Evolutionary conservation across 2,329 filamentous ascomycete genomes (phyloP), one percentile per base, ranked within the genome.

Genomic region (Achaetomium macrosporum): DNA sequence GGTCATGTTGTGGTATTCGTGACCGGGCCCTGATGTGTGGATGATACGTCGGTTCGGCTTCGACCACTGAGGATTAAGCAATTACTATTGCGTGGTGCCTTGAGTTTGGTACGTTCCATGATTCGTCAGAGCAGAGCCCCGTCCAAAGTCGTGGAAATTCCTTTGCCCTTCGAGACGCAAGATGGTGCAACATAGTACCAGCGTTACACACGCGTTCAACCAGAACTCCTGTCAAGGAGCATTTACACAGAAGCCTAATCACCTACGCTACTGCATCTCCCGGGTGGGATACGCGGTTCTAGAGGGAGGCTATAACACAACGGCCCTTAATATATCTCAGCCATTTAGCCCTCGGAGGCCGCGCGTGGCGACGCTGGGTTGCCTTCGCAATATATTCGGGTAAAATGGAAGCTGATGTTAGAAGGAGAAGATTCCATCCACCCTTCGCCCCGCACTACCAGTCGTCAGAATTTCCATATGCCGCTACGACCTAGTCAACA

Each of bases 261-360:
- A n/a, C n/a, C n/a, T n/a, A n/a, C n/a, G n/a, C n/a, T n/a, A n/a
- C n/a, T n/a, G n/a, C n/a, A n/a, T n/a, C n/a, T n/a, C n/a, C n/a
- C n/a, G n/a, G n/a, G 9, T n/a, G 9, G 19, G 57, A 41, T 25
- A 51, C 60, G 59, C 54, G 59, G 59, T 54, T 60, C 56, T 52
- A 33, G 53, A n/a, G n/a, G n/a, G 53, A 49, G 52, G 54, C 41
- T 56, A 61, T 60, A 57, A 20, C 40, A 44, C 25, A 35, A n/a
- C 43, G 46, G 31, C 12, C 50, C 55, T 58, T 59, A 60, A 63
- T 63, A 57, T 63, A 59, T 35, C 36, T 19, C 25, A 10, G 47
- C 54, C 45, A 63, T 61, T 63, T 61, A 63, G 33, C 58, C 59
- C 50, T 51, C 58, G 57, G 57, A 55, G 54, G 36, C 12, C 57